phyloP scores from a whole-genome alignment of 306 rosid genomes.

The Cicer pinnatifidum region DNA sequence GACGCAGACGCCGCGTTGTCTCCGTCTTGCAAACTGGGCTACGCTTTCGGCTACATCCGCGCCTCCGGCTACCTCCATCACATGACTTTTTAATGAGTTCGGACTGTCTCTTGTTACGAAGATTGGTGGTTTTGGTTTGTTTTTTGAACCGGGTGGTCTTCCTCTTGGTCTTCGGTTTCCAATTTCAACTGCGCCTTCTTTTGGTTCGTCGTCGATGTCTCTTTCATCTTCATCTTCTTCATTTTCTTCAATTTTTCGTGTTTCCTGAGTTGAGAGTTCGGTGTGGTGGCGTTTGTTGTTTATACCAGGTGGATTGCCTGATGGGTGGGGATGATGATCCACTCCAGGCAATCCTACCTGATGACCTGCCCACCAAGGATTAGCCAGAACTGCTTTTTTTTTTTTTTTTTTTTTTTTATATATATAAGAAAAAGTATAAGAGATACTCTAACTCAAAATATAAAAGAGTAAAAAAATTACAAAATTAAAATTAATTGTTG shows the following conservation, averaged over 20 bases:
- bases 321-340: conserved; percentile 52
- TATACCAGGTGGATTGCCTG: conserved; percentile 55
- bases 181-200: conserved; percentile 79
- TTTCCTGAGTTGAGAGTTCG: conserved; percentile 62
- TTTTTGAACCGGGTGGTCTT: conserved; percentile 87
- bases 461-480: not conserved
- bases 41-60: conserved; percentile 80
- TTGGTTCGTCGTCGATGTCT: conserved; percentile 62
- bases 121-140: conserved; percentile 91
- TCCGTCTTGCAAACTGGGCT: conserved; percentile 72
- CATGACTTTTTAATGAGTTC: conserved; percentile 80
- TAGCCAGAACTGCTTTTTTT: conserved; percentile 65
- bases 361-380: conserved; percentile 90
- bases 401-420: not conserved
- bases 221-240: conserved; percentile 56
- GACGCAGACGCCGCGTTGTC: conserved; percentile 91
- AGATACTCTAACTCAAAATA: not conserved
- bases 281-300: conserved; percentile 53
- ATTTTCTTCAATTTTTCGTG: conserved; percentile 43
- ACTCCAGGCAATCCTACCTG: conserved; percentile 74
- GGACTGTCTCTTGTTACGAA: conserved; percentile 84
- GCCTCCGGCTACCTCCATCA: conserved; percentile 82
- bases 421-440: not conserved
- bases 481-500: not conserved
- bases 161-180: conserved; percentile 83